These are phyloP conservation scores for Sarcodon aspratus DNA, from an alignment of 768 basidiomycete genomes.

Conservation along the genomic window DNA sequence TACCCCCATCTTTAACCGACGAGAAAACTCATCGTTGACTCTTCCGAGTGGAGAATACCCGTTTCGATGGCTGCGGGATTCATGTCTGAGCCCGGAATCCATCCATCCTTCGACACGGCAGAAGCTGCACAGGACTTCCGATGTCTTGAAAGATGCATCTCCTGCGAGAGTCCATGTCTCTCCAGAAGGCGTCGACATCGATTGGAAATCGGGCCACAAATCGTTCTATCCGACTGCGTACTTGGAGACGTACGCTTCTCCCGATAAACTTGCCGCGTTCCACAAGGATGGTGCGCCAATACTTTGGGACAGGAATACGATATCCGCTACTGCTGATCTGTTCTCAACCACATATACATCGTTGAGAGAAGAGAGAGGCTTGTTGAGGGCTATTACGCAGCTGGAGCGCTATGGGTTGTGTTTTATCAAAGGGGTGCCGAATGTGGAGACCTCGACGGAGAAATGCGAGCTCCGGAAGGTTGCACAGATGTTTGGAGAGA, in stretches of 20 bases:
- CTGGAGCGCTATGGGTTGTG: slow-evolving; percentile 63
- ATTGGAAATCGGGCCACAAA: slow-evolving; percentile 49
- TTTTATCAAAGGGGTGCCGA: slow-evolving; percentile 64
- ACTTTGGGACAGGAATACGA: slow-evolving; percentile 34
- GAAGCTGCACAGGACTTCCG: slow-evolving; percentile 62
- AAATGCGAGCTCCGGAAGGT: slow-evolving; percentile 59
- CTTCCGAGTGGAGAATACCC: slow-evolving; percentile 17
- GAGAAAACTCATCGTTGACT: background rate
- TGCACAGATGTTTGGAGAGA: slow-evolving; percentile 57
- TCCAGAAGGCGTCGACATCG: slow-evolving; percentile 33
- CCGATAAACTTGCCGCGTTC: slow-evolving; percentile 23
- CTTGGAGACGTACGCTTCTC: slow-evolving; percentile 35
- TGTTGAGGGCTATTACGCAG: slow-evolving; percentile 55
- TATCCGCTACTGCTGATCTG: slow-evolving; percentile 29
- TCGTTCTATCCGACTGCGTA: slow-evolving; percentile 43
- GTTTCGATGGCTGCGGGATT: slow-evolving; percentile 75
- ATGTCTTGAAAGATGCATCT: slow-evolving; percentile 39
- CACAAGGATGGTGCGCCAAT: slow-evolving; percentile 29
- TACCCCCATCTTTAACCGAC: too few species aligned
- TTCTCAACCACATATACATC: slow-evolving; percentile 41
- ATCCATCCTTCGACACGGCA: slow-evolving; percentile 73
- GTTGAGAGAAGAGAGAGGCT: slow-evolving; percentile 30
- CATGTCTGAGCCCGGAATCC: slow-evolving; percentile 63
- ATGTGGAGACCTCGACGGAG: slow-evolving; percentile 41
- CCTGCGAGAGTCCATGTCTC: slow-evolving; percentile 25